Base-by-base conservation (phyloP, 1,139 yeast species). In the Zygoascus hellenicus region DNA sequence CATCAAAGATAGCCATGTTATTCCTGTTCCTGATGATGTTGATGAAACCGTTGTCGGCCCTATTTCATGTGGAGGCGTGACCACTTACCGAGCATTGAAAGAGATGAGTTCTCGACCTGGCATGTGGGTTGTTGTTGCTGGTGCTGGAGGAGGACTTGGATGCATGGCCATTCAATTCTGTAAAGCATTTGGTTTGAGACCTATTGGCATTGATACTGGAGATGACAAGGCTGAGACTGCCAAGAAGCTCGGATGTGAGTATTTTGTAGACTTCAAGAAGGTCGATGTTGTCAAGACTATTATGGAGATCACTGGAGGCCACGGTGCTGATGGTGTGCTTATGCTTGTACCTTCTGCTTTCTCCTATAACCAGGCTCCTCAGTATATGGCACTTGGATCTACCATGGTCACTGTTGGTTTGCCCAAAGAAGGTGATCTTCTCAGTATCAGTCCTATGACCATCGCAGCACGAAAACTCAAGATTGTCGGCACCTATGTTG, bases 91-190 rank as follows among this genome's bases (percentile, higher is more conserved):
- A 70, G 89, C 88, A 22, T 67, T 82, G 59, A 81, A 81, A 70
- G 75, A 79, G 42, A 82, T 86, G 47, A 67, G 71, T 38, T 70
- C 79, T 58, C 64, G 64, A 48, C 77, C 87, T 38, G 88, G 88
- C 56, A 77, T 81, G 61, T 80, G 85, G 83, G 83, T 82, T 51
- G 83, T 81, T 54, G 72, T 82, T 57, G 78, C 85, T 50, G 89
- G 89, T 65, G 88, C 88, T 45, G 83, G 80, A 58, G 89, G 89
- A 67, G 90, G 89, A 53, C 74, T 83, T 60, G 90, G 90, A 51
- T 75, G 86, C 19, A 68, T 82, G 52, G 88, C 86, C 48, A 74
- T 83, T 55, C 88, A 83, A 65, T 82, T 80, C 67, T 88, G 87
- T 48, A 74, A 70, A 60, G 86, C 86, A 50, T 77, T 82, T 83